phyloP scores from a whole-genome alignment of 225 moss, liverwort and hornwort species.

The Sphagnum contortum region DNA sequence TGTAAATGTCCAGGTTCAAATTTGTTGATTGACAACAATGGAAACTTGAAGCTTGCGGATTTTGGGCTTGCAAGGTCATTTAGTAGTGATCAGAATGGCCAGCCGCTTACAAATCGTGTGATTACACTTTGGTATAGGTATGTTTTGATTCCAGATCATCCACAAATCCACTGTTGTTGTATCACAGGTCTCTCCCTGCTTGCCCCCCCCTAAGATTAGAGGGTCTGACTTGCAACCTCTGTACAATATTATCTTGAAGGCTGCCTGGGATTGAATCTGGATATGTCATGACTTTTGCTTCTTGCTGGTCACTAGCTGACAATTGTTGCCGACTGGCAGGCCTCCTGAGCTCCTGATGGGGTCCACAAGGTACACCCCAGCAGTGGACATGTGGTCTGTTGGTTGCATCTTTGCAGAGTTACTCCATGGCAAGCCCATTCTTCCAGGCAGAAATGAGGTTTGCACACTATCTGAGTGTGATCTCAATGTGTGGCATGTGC shows the following conservation, averaged over 20 bases:
- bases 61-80: slow-evolving; percentile 38
- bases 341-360: slow-evolving; percentile 42
- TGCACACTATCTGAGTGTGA: background rate
- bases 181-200: no score
- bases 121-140: slow-evolving; percentile 46
- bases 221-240: no score
- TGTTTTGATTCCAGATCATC: background rate
- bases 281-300: no score
- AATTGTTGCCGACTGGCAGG: background rate
- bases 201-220: no score
- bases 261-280: no score
- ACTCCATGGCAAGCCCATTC: slow-evolving; percentile 28
- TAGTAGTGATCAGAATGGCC: slow-evolving; percentile 23
- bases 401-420: slow-evolving; percentile 46
- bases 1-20: slow-evolving; percentile 19
- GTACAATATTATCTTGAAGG: no score
- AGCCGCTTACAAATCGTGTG: slow-evolving; percentile 28
- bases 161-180: no score
- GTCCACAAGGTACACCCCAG: slow-evolving; percentile 26
- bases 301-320: no score
- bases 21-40: slow-evolving; percentile 33
- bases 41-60: slow-evolving; percentile 33
- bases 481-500: no score
- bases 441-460: slow-evolving; percentile 34
- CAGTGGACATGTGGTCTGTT: slow-evolving; percentile 47